Conservation (phyloP, 768 basidiomycete species). For the Naganishia onofrii region DNA sequence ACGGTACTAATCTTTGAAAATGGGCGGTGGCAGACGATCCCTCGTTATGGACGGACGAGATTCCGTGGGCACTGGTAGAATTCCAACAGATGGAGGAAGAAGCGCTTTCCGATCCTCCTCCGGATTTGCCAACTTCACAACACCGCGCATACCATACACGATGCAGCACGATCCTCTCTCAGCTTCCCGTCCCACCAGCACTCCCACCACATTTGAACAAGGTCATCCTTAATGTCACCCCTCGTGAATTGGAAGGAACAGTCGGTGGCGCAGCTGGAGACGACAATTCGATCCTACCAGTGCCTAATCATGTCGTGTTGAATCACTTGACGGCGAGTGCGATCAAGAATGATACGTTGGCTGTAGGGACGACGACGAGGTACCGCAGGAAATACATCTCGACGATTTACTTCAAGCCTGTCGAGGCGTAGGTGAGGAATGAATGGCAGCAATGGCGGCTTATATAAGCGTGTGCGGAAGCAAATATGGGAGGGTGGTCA, state of each 20-base stretch:
- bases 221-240: conserved; percentile 72
- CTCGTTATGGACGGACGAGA: conserved; percentile 69
- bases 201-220: conserved; percentile 90
- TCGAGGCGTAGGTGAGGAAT: conserved; percentile 7
- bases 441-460: background rate
- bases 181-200: conserved; percentile 80
- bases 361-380: conserved; percentile 85
- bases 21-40: conserved; percentile 45
- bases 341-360: conserved; percentile 86
- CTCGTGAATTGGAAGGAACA: conserved; percentile 40
- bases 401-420: conserved; percentile 76
- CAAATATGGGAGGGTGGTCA: no score
- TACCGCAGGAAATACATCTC: conserved; percentile 91
- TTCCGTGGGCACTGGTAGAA: conserved; percentile 72
- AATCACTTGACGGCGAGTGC: conserved; percentile 94
- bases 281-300: conserved; percentile 84
- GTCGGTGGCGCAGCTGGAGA: conserved; percentile 56
- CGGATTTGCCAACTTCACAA: conserved; percentile 27
- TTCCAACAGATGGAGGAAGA: conserved; percentile 82
- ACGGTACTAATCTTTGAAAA: background rate
- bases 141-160: conserved; percentile 19
- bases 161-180: conserved; percentile 54
- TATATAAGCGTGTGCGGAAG: no score
- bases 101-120: conserved; percentile 41
- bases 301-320: conserved; percentile 88